Percentiles rank a stretch among this genome's conserved stretches.
Evolutionary conservation across 805 yeast species (phyloP).

Genomic region (Debaryomyces castellii): DNA sequence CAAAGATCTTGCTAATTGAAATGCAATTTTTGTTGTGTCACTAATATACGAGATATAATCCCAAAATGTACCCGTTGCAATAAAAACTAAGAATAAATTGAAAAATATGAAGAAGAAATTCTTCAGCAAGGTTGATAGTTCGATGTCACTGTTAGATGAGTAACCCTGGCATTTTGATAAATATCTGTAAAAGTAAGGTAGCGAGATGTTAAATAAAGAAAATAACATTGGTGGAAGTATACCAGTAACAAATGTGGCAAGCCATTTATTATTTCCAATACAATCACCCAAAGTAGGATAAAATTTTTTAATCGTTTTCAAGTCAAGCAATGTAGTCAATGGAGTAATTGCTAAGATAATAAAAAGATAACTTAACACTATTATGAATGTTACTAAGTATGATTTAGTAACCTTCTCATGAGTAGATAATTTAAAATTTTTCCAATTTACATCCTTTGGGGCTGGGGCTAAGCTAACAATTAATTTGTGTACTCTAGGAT

Average conservation of each 20-base stretch:
- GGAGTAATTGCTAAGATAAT: constrained; percentile 57
- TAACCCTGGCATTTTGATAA: constrained; percentile 53
- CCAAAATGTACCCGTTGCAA: constrained; percentile 60
- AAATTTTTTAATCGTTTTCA: constrained; percentile 52
- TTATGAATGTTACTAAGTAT: constrained; percentile 41
- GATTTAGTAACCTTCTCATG: constrained; percentile 36
- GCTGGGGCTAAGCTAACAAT: constrained; percentile 47
- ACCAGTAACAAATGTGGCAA: constrained; percentile 59
- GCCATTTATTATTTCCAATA: constrained; percentile 48
- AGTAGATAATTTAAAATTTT: constrained; percentile 44
- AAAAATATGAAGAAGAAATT: constrained; percentile 61
- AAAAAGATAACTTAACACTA: constrained; percentile 49
- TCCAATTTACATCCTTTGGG: constrained; percentile 46
- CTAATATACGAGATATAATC: constrained; percentile 57
- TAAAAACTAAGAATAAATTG: constrained; percentile 60
- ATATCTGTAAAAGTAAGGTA: constrained; percentile 56
- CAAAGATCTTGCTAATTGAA: constrained; percentile 52
- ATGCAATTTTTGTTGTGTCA: constrained; percentile 60
- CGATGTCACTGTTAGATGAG: constrained; percentile 57
- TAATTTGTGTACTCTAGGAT: constrained; percentile 44
- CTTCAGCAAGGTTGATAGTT: constrained; percentile 54
- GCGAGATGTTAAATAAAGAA: constrained; percentile 49
- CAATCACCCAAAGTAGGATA: constrained; percentile 62
- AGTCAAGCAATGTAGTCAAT: constrained; percentile 55
- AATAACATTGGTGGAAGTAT: constrained; percentile 61